A percentile compares a stretch with the other conserved stretches of the same genome.
phyloP scores from a whole-genome alignment of 495 filamentous ascomycete genomes.

The Podospora didyma region DNA sequence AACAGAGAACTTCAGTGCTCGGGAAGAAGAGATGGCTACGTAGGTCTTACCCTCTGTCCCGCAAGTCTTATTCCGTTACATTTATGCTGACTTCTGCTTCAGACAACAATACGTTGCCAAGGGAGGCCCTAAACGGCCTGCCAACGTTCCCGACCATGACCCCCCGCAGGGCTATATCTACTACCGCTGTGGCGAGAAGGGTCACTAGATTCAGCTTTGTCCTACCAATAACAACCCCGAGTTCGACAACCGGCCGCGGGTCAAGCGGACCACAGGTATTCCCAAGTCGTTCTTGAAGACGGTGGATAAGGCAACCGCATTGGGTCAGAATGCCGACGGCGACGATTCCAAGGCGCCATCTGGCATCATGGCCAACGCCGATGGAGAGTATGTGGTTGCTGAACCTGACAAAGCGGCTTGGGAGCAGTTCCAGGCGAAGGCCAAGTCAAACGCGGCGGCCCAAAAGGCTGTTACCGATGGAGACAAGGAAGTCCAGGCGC shows the following conservation, averaged over 20 bases:
- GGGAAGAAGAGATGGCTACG: constrained; percentile 90
- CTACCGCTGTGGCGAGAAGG: constrained; percentile 97
- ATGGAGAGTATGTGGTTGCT: constrained; percentile 94
- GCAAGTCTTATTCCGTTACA: not conserved
- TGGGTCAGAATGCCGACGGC: constrained; percentile 68
- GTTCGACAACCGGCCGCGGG: constrained; percentile 82
- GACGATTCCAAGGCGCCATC: constrained; percentile 72
- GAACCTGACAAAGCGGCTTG: constrained; percentile 91
- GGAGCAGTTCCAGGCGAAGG: constrained; percentile 94
- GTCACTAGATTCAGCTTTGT: constrained; percentile 96
- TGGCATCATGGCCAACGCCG: constrained; percentile 93
- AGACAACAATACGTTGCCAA: constrained; percentile 53
- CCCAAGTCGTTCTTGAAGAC: constrained; percentile 89
- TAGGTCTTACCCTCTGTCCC: constrained; percentile 54
- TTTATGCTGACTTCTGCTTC: constrained; percentile 33
- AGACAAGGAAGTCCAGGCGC: constrained; percentile 75
- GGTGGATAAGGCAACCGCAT: constrained; percentile 79
- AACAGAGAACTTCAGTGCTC: constrained; percentile 79
- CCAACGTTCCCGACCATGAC: constrained; percentile 81
- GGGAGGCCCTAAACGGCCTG: constrained; percentile 54
- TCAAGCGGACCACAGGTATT: constrained; percentile 95
- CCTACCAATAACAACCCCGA: constrained; percentile 97
- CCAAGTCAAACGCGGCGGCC: constrained; percentile 75
- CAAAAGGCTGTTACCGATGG: constrained; percentile 64
- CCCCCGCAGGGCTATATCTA: constrained; percentile 93